Percentiles rank a stretch among this genome's conserved stretches.
Conservation (phyloP, 1,139 yeast species). For the Magnusiomyces starmeri region DNA sequence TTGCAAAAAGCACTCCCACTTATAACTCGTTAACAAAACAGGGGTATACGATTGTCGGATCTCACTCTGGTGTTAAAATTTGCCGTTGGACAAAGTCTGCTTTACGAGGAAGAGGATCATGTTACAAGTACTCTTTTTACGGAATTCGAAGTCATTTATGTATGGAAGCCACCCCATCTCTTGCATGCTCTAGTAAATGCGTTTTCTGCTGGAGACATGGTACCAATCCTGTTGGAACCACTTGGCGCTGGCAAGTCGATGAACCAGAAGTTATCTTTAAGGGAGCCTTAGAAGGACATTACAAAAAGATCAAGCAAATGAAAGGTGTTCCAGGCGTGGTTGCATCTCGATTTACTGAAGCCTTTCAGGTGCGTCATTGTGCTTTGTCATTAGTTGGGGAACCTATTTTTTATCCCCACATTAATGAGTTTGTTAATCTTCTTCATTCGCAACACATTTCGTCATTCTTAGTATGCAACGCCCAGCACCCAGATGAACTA, state of each 20-base stretch:
- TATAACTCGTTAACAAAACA: conserved; percentile 82
- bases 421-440: conserved; percentile 74
- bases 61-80: conserved; percentile 91
- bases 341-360: conserved; percentile 83
- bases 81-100: conserved; percentile 97
- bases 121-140: conserved; percentile 87
- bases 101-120: conserved; percentile 86
- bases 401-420: conserved; percentile 88
- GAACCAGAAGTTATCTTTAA: conserved; percentile 75
- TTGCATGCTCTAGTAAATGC: conserved; percentile 91
- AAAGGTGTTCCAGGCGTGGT: conserved; percentile 93
- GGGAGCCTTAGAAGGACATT: conserved; percentile 86
- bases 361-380: conserved; percentile 82
- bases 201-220: conserved; percentile 98
- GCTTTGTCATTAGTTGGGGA: conserved; percentile 91
- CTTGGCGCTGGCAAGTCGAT: conserved; percentile 95
- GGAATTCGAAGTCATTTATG: conserved; percentile 87
- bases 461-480: conserved; percentile 86
- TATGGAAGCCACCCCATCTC: conserved; percentile 92
- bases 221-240: conserved; percentile 92
- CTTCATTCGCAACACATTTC: conserved; percentile 73
- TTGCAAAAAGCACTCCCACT: conserved; percentile 83
- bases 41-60: conserved; percentile 88
- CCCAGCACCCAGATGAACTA: conserved; percentile 87
- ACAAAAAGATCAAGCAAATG: conserved; percentile 86